Conservation (phyloP, 2,329 filamentous ascomycete species). For the Penicillium hordei region DNA sequence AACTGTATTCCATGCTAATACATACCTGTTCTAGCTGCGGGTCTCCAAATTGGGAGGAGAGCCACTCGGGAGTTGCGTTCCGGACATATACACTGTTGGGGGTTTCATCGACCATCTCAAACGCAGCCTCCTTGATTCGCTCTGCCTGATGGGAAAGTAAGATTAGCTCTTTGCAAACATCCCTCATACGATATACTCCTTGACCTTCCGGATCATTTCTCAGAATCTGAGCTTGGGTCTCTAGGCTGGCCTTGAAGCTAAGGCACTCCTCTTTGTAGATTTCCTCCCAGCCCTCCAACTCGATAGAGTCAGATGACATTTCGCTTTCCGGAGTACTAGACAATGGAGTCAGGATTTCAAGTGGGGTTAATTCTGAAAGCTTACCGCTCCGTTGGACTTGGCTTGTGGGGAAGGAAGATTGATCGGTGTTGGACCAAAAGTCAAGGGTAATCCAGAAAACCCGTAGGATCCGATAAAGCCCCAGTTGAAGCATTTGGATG, state of each 20-base stretch:
- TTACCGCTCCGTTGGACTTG: background rate
- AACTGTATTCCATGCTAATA: background rate
- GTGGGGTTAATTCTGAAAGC: too few species aligned
- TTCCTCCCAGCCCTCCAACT: background rate
- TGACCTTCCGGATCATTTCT: background rate
- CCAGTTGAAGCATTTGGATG: background rate
- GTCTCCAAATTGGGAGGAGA: background rate
- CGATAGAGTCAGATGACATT: background rate
- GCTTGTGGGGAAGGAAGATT: background rate
- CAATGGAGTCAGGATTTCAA: background rate
- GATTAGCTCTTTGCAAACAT: background rate
- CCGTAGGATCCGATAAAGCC: background rate
- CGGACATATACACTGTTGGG: background rate
- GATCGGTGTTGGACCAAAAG: background rate
- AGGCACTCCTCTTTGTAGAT: background rate
- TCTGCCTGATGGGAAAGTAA: background rate
- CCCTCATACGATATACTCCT: background rate
- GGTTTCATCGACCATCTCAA: background rate
- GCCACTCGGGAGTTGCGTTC: background rate
- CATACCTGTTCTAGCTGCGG: background rate
- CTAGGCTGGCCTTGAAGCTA: background rate
- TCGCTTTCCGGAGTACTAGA: background rate
- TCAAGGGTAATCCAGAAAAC: background rate
- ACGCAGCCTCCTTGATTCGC: background rate
- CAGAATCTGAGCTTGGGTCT: background rate